Conservation (phyloP, 805 yeast genomes). For the Zygotorulaspora sp. region DNA sequence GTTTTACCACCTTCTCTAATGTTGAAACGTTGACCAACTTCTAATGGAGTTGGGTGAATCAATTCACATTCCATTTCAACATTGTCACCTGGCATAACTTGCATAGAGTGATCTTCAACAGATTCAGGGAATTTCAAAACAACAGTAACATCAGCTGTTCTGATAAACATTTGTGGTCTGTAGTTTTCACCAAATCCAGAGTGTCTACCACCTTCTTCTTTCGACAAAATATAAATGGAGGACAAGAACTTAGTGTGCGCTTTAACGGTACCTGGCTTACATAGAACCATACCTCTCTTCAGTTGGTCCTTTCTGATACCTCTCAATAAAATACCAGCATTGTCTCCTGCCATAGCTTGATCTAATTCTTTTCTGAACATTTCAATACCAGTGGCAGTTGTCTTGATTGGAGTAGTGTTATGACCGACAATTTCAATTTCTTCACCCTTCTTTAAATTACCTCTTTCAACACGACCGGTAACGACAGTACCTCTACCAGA, state of each 20-base stretch:
- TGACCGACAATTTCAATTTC: conserved; percentile 96
- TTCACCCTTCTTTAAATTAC: conserved; percentile 95
- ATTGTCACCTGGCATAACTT: conserved; percentile 98
- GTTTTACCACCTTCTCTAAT: conserved; percentile 99
- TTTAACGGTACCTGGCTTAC: conserved; percentile 87
- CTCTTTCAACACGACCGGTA: conserved; percentile 99
- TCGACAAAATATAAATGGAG: conserved; percentile 84
- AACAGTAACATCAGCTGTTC: conserved; percentile 95
- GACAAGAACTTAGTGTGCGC: conserved; percentile 93
- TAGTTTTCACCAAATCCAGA: conserved; percentile 94
- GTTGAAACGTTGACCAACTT: conserved; percentile 97
- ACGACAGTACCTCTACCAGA: conserved; percentile 99
- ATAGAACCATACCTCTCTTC: conserved; percentile 94
- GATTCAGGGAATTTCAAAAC: conserved; percentile 82
- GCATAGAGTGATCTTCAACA: conserved; percentile 78
- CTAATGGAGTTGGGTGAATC: conserved; percentile 87
- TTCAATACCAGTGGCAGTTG: conserved; percentile 97
- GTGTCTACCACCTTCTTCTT: conserved; percentile 99
- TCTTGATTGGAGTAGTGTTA: conserved; percentile 80
- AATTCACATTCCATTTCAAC: conserved; percentile 91
- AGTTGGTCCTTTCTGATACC: conserved; percentile 98
- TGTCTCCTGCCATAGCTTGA: conserved; percentile 98
- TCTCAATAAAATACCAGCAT: conserved; percentile 95
- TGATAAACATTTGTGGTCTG: conserved; percentile 95
- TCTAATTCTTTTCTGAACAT: conserved; percentile 99